Evolutionary conservation across 495 filamentous ascomycete species (phyloP).

Genomic region (Rhypophila decipiens): DNA sequence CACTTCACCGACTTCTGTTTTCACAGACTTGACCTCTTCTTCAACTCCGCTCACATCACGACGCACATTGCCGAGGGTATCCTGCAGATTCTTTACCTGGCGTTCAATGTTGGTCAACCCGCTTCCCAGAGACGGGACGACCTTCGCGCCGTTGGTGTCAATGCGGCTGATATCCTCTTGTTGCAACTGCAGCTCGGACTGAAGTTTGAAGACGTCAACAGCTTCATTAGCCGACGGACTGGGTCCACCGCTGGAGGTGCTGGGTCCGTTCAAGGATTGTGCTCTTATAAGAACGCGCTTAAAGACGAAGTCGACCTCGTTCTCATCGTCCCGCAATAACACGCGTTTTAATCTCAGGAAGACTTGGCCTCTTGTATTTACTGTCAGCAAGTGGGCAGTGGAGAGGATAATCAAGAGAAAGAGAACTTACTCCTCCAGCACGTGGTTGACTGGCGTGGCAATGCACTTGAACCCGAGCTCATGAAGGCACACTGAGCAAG

Average conservation of each 20-base stretch:
- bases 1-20: constrained; percentile 12
- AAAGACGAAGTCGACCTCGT: constrained; percentile 16
- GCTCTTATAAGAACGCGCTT: constrained; percentile 25
- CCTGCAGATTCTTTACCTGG: constrained; percentile 19
- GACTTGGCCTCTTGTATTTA: constrained; percentile 22
- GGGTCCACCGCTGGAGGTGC: background rate
- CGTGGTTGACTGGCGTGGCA: constrained; percentile 26
- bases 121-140: constrained; percentile 26
- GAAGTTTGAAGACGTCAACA: constrained; percentile 11
- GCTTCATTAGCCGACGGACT: background rate
- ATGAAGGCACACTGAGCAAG: constrained; percentile 20
- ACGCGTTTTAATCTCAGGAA: constrained; percentile 19
- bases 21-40: constrained; percentile 16
- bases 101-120: constrained; percentile 18
- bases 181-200: constrained; percentile 23
- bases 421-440: constrained; percentile 25
- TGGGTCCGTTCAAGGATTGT: constrained; percentile 17
- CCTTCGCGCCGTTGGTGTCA: constrained; percentile 24
- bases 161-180: constrained; percentile 27
- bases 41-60: constrained; percentile 10
- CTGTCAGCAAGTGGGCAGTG: constrained; percentile 1
- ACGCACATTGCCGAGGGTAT: constrained; percentile 8
- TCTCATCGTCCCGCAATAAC: constrained; percentile 4
- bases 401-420: background rate
- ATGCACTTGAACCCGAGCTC: constrained; percentile 26